Evolutionary conservation across 176 grass and related monocot genomes (phyloP).

Genomic region (Oryza officinalis): DNA sequence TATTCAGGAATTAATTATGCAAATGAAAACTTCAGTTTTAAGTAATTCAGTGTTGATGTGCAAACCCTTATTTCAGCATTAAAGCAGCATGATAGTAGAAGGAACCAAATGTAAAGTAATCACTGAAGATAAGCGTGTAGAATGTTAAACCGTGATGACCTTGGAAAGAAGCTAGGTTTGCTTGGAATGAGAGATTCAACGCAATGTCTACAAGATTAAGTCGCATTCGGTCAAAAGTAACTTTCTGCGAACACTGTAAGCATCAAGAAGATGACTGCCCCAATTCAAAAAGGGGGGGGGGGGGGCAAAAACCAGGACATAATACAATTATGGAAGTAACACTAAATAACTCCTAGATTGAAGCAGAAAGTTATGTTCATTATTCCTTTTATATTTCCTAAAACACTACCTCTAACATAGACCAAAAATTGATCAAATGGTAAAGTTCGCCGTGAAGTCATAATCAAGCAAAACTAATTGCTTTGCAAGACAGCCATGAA

Average conservation of each 20-base stretch:
- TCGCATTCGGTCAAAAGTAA: not conserved
- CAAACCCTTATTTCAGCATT: constrained; percentile 14
- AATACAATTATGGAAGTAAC: not conserved
- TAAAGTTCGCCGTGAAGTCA: not conserved
- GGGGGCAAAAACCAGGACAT: not conserved
- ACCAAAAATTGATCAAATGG: not conserved
- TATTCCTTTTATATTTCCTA: not conserved
- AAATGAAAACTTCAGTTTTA: constrained; percentile 5
- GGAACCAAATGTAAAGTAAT: constrained; percentile 8
- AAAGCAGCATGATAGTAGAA: constrained; percentile 24
- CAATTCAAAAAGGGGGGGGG: not conserved
- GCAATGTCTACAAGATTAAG: not conserved
- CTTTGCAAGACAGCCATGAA: not conserved
- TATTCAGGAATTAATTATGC: not conserved
- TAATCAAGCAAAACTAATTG: not conserved
- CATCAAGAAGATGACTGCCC: not conserved
- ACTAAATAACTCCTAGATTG: not conserved
- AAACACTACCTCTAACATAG: not conserved
- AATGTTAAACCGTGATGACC: not conserved
- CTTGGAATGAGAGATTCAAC: constrained; percentile 13
- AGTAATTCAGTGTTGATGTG: not conserved
- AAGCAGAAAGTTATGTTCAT: not conserved
- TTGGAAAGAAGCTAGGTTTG: not conserved
- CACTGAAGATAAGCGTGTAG: not conserved
- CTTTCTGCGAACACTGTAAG: not conserved